Base-by-base conservation (phyloP, 805 yeast species). In the Starmerella etchellsii region DNA sequence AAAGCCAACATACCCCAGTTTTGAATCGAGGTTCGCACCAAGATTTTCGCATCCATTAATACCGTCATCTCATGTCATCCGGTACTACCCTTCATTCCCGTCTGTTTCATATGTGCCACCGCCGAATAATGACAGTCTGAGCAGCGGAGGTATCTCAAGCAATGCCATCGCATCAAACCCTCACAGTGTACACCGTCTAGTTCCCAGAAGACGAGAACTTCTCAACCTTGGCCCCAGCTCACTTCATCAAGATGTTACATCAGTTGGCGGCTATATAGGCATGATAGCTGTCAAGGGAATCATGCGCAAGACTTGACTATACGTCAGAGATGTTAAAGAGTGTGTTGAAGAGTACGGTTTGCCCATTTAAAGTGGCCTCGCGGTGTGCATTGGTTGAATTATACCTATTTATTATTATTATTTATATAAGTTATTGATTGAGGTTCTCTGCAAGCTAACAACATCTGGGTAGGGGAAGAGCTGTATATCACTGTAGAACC, bases 221-320 rank as follows among this genome's bases (percentile, higher is more conserved):
- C 32, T 40, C 7, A 20, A 41, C 11, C 22, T 51, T 14, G 55
- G 55, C 8, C 43, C 53, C 2, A 43, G 43, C 22, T 40, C 34
- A 14, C 30, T 50, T 13, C 47, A 46, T 27, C 48, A 48, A 31
- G 50, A 48, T 10, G 46, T 52, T 11, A 41, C 49, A 10, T 48
- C 50, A 4, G 56, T 52, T 8, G 53, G 53, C 2, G 56, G 54
- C 5, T 52, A 42, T 32, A 44, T 52, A 5, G 51, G 54, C 7
- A 42, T 51, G 39, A 46, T 41, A 19, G 46, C 53, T n/a, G 47
- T 49, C 32, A 41, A 41, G 28, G 36, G 45, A 14, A 8, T 49
- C 5, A 31, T 49, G 13, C 39, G 46, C 10, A 41, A 41, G 40
- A 27, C 48, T 15, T 41, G 50, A 43, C 45, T 40, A 44, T 36